These are phyloP conservation scores for Anisodus tanguticus DNA, from an alignment of 257 asterid species.

Conservation along the genomic window DNA sequence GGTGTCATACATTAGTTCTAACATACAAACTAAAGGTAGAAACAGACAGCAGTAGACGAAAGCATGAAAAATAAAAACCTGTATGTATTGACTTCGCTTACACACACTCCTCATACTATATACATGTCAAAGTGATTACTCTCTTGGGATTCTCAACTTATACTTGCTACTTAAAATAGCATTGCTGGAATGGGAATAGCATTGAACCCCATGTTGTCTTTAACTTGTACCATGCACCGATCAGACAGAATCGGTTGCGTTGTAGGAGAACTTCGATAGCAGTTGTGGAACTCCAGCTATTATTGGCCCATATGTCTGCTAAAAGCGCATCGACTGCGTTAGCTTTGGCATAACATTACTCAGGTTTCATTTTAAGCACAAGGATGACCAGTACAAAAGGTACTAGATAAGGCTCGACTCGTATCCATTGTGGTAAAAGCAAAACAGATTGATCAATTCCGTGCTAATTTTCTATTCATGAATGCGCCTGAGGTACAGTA, in stretches of 20 bases:
- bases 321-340: constrained; percentile 24
- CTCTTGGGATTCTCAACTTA: not conserved
- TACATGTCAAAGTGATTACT: not conserved
- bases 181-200: not conserved
- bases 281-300: constrained; percentile 78
- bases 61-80: not conserved
- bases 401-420: too few relatives aligned
- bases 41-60: not conserved
- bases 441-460: constrained; percentile 15
- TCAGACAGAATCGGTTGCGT: constrained; percentile 48
- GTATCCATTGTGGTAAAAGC: not conserved
- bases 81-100: not conserved
- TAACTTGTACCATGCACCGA: not conserved
- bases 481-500: constrained; percentile 30
- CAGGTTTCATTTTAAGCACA: not conserved
- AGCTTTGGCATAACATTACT: constrained; percentile 4
- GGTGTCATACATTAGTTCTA: too few relatives aligned
- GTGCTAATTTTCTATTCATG: not conserved
- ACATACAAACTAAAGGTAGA: not conserved
- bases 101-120: not conserved
- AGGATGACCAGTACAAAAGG: not conserved
- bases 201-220: not conserved
- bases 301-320: constrained; percentile 73
- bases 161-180: not conserved
- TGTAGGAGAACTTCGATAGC: constrained; percentile 80